phyloP scores from a whole-genome alignment of 768 basidiomycete genomes.

The Saitozyma podzolica region DNA sequence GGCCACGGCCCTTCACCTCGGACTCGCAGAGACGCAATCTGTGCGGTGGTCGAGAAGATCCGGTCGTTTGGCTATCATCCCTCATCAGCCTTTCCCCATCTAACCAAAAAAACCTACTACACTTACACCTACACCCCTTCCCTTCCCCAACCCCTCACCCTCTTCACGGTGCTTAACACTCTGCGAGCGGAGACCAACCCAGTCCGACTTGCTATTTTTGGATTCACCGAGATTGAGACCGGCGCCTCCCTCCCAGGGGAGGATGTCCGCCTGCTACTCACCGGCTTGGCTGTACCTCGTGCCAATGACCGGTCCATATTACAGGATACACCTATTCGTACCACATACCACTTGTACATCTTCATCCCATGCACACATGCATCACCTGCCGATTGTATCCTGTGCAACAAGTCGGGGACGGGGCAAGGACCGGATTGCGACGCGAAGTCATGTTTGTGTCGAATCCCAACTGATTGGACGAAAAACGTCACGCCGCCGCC shows the following conservation, averaged over 20 bases:
- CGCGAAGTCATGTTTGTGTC: too few species aligned
- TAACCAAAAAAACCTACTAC: neutral
- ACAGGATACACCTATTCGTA: too few species aligned
- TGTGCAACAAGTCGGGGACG: too few species aligned
- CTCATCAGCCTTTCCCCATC: neutral
- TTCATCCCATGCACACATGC: too few species aligned
- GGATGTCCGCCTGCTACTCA: constrained; percentile 50
- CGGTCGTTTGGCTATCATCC: neutral
- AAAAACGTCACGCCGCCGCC: too few species aligned
- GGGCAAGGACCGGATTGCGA: too few species aligned
- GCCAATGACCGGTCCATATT: constrained; percentile 46
- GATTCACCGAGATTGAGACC: constrained; percentile 70
- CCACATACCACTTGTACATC: too few species aligned
- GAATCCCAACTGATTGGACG: too few species aligned
- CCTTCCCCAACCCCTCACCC: constrained; percentile 8
- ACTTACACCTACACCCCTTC: constrained; percentile 13
- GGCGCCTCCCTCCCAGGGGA: constrained; percentile 40
- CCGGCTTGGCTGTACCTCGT: constrained; percentile 36
- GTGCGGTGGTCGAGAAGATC: neutral
- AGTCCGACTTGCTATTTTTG: constrained; percentile 96
- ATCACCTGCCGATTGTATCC: too few species aligned
- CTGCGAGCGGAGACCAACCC: constrained; percentile 60
- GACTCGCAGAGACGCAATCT: constrained; percentile 3
- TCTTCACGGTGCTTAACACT: constrained; percentile 83
- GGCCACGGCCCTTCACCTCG: neutral